Conservation (phyloP, 2,329 filamentous ascomycete species). For the Metarhizium album region DNA sequence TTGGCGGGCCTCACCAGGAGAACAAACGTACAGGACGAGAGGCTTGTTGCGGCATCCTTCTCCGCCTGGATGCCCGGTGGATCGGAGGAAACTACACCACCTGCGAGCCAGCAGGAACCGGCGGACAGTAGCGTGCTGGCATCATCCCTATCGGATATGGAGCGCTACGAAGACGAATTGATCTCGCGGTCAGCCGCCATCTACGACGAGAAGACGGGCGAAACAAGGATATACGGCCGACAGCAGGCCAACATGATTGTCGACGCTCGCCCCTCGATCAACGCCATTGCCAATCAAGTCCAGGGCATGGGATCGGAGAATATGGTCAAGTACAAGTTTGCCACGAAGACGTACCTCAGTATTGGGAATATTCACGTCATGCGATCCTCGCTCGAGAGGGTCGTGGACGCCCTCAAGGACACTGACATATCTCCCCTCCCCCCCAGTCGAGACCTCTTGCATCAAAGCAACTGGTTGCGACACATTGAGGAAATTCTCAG, state of each 20-base stretch:
- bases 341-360: slow-evolving; percentile 81
- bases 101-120: slow-evolving; percentile 41
- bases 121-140: slow-evolving; percentile 24
- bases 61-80: slow-evolving; percentile 27
- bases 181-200: slow-evolving; percentile 31
- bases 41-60: slow-evolving; percentile 86
- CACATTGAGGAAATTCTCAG: slow-evolving; percentile 79
- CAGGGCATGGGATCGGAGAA: slow-evolving; percentile 91
- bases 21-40: slow-evolving; percentile 91
- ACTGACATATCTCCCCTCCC: slow-evolving; percentile 76
- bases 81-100: slow-evolving; percentile 24
- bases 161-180: slow-evolving; percentile 59
- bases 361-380: slow-evolving; percentile 99
- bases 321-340: slow-evolving; percentile 93
- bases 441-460: slow-evolving; percentile 69
- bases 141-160: slow-evolving; percentile 47
- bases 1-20: slow-evolving; percentile 77
- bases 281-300: slow-evolving; percentile 89
- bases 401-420: slow-evolving; percentile 85
- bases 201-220: slow-evolving; percentile 48
- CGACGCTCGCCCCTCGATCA: slow-evolving; percentile 87
- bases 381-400: slow-evolving; percentile 78
- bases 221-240: slow-evolving; percentile 70
- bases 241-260: slow-evolving; percentile 93
- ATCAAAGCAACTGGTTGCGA: slow-evolving; percentile 81